Percentiles rank a stretch among this genome's conserved stretches.
Evolutionary conservation across 345 rosid genomes (phyloP).

Genomic region (Eucalyptus erythrocorys): DNA sequence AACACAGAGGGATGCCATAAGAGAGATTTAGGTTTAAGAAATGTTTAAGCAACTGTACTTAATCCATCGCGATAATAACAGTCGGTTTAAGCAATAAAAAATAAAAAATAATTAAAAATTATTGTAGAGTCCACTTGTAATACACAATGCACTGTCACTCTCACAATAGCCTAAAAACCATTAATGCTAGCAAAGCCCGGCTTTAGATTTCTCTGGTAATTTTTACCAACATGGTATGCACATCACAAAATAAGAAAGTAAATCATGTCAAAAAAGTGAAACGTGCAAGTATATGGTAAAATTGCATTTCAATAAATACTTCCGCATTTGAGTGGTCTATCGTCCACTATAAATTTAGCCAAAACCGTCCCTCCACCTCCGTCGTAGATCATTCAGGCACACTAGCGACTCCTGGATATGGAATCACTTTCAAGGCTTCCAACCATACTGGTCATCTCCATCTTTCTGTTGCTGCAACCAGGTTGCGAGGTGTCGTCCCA

Average conservation of each 20-base stretch:
- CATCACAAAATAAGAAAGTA: too few species aligned
- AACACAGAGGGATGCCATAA: not conserved
- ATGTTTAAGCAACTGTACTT: not conserved
- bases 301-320: too few species aligned
- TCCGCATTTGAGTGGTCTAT: too few species aligned
- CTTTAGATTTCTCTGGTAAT: not conserved
- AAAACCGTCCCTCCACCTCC: not conserved
- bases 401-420: not conserved
- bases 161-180: too few species aligned
- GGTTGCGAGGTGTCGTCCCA: not conserved
- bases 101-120: too few species aligned
- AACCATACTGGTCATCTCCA: not conserved
- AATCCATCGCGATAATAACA: too few species aligned
- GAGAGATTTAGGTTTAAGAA: not conserved
- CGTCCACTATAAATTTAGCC: not conserved
- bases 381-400: not conserved
- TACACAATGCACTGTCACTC: too few species aligned
- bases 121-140: not conserved
- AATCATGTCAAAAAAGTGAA: too few species aligned
- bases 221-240: not conserved
- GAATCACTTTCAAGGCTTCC: not conserved
- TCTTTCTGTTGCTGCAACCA: not conserved
- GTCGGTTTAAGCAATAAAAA: too few species aligned
- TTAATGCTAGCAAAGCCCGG: accelerated
- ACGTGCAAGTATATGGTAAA: not conserved